Evolutionary conservation across 306 rosid species (phyloP), one percentile per base, ranked within the genome.

Genomic region (Dryas alaskensis): DNA sequence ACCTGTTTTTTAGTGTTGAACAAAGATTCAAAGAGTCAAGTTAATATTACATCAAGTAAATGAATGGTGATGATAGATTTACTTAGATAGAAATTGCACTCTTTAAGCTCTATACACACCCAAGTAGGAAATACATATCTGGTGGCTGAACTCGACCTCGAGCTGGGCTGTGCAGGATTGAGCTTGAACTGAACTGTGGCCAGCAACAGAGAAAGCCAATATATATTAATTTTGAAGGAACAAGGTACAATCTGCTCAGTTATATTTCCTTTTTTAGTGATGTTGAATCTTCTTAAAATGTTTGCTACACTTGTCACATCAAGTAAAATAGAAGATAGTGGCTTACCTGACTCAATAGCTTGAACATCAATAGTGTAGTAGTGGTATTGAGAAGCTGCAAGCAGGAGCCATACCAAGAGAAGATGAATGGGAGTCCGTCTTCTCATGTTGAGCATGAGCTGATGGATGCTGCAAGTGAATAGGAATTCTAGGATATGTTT

Each of bases 261-360:
- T 27, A 27, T 22, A 25, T 44, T 60, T 1, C 10, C 12, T 49
- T 57, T 69, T 63, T 7, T 11, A 14, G 5, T 52, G 78, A 16
- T 53, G 40, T 27, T 44, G 72, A 52, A 65, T 2, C 25, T 10
- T 44, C 49, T 46, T 54, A n/a, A 51, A 55, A 12, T 47, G 45
- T 63, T 25, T n/a, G 48, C 7, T 47, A 53, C 44, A 53, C 7
- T 60, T 16, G 1, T 44, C 61, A 31, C 66, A 48, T 50, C 5
- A 27, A 39, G 19, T 69, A 78, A 74, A 22, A 70, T 25, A 25
- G 60, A 22, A 39, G 16, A 75, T 55, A 31, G 27, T 52, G 75
- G 11, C 77, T 67, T 84, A 82, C 97, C 97, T 84, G 95, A 67
- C 46, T 82, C 85, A 52, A 65, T 79, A 77, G 74, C 76, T 70